These are phyloP conservation scores for Phialemonium atrogriseum DNA, from an alignment of 2,329 filamentous ascomycete species.

Conservation along the genomic window DNA sequence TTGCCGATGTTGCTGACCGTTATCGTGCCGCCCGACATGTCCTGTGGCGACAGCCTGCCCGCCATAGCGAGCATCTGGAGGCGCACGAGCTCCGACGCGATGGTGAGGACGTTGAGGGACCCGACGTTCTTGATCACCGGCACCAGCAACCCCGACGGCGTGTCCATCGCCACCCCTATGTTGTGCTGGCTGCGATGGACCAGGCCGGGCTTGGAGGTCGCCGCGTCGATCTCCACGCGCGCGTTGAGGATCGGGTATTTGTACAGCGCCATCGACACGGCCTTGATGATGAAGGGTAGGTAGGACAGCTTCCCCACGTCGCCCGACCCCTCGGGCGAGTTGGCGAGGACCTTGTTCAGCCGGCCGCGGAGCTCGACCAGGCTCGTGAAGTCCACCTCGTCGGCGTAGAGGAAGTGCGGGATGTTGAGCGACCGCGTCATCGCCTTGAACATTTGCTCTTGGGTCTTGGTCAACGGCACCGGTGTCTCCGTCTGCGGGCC, in stretches of 20 bases:
- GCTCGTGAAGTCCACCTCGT: slow-evolving; percentile 75
- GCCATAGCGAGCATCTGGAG: slow-evolving; percentile 64
- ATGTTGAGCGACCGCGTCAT: slow-evolving; percentile 91
- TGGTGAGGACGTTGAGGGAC: slow-evolving; percentile 64
- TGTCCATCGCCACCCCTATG: slow-evolving; percentile 94
- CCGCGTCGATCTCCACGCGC: slow-evolving; percentile 56
- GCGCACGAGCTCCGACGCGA: slow-evolving; percentile 67
- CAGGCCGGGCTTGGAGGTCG: slow-evolving; percentile 60
- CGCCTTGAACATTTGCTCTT: slow-evolving; percentile 91
- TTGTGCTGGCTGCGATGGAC: slow-evolving; percentile 81
- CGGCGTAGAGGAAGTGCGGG: slow-evolving; percentile 91
- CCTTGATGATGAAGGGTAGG: slow-evolving; percentile 93
- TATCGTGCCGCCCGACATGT: slow-evolving; percentile 82
- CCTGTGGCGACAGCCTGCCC: slow-evolving; percentile 66
- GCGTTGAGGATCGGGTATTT: slow-evolving; percentile 84
- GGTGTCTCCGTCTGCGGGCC: slow-evolving; percentile 59
- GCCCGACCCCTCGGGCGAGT: slow-evolving; percentile 34
- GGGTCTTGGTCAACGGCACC: slow-evolving; percentile 65
- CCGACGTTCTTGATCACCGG: slow-evolving; percentile 85
- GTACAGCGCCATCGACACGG: slow-evolving; percentile 75
- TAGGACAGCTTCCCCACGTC: slow-evolving; percentile 67
- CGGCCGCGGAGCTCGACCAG: slow-evolving; percentile 65
- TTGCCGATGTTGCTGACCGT: slow-evolving; percentile 96
- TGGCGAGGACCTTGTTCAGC: slow-evolving; percentile 58
- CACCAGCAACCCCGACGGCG: slow-evolving; percentile 77